Percentiles rank a stretch among this genome's conserved stretches.
phyloP scores from a whole-genome alignment of 1,284 basidiomycete species.

The Puccinia novopanici region DNA sequence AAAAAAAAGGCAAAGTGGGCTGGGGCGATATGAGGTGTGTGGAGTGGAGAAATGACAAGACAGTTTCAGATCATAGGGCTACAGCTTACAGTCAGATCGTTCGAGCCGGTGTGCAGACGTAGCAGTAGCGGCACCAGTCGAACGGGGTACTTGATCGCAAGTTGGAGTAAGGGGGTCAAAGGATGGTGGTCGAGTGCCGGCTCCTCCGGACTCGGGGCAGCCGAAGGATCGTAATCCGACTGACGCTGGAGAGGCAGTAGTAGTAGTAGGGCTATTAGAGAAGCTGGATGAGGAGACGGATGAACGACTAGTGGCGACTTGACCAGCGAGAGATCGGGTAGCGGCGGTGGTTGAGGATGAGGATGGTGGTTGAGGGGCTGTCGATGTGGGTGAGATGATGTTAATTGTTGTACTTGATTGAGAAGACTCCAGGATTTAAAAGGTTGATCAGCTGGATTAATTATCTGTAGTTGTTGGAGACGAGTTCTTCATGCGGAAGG shows the following conservation, averaged over 20 bases:
- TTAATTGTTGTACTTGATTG: neutral
- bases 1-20: too few species aligned
- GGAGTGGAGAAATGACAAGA: neutral
- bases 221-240: neutral
- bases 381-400: neutral
- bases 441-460: neutral
- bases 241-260: neutral
- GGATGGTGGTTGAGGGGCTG: too few species aligned
- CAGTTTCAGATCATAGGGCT: neutral
- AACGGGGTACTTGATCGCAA: neutral
- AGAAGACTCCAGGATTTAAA: neutral
- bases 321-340: too few species aligned
- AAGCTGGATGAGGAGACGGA: too few species aligned
- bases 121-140: slow-evolving; percentile 10
- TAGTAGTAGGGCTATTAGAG: too few species aligned
- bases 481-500: too few species aligned
- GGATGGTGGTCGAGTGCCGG: neutral
- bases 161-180: neutral
- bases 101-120: neutral
- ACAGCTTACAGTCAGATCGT: neutral
- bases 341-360: too few species aligned
- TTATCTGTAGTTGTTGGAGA: neutral
- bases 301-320: too few species aligned
- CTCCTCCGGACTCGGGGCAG: neutral
- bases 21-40: too few species aligned